Base-by-base conservation (phyloP, 768 basidiomycete species). In the Macrolepiota fuliginosa region DNA sequence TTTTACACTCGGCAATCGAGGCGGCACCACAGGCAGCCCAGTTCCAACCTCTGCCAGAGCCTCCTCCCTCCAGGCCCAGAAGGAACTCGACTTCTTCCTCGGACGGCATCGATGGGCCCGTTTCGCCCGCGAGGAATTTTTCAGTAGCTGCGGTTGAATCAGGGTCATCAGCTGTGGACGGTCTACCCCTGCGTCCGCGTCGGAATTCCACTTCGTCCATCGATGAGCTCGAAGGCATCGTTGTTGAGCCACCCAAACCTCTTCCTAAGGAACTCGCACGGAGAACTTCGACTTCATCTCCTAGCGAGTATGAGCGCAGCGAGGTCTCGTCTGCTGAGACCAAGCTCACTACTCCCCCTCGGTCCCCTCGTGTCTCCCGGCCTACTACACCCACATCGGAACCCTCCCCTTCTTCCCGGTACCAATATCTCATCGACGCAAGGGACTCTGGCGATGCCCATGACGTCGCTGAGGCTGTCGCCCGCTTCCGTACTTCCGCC, bases 1-100 rank as follows among this genome's bases (percentile, higher is more conserved):
- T 61, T 35, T 27, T 78, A 1, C 90, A 90, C 65, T 78, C 82
- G 0, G 86, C 89, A 58, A 75, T 79, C 1, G 67, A 74, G 22
- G 67, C 66, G 5, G 71, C 70, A 17, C 64, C 65, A 24, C 61
- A 68, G 19, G 42, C 42, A 62, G 64, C 67, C 49, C 57, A 53
- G 1, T 37, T 17, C 19, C 53, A 50, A 4, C 22, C 53, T 49
- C 27, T 24, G 35, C 35, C 53, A n/a, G 32, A 27, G 6, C 13
- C 25, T 19, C 25, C 54, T 24, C 54, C 58, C 25, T 54, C 57
- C 37, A 66, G 62, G 15, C 49, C 52, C 54, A 55, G 67, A 52
- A 50, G 58, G 24, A 64, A 66, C 49, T 64, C 63, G 17, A 61
- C 56, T 12, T 61, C 63, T 11, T 61, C 63, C 1, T 57, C 59